Base-by-base conservation (phyloP, 2,329 filamentous ascomycete genomes). In the Fusarium protoensiforme region DNA sequence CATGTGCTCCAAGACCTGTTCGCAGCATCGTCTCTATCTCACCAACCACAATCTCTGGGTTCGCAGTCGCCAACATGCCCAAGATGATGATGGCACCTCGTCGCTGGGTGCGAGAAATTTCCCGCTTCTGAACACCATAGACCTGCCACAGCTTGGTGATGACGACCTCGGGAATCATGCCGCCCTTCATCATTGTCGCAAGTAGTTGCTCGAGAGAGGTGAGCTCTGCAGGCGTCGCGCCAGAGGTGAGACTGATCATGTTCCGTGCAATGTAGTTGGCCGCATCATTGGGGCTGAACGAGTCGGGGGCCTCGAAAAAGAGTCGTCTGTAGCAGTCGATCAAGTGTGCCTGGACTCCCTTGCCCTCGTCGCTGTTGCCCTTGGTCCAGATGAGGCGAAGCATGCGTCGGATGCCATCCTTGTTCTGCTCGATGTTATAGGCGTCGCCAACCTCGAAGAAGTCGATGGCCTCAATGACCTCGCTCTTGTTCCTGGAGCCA, bases 171-270 rank as follows among this genome's bases (percentile, higher is more conserved):
- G 94, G 92, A 71, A 99, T 92, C 81, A 95, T 89, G 16, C 94
- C 94, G 39, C 92, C 92, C 83, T 95, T 97, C 94, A 98, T 98
- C 96, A 99, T 99, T 0, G 95, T 98, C 71, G 94, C 94, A 8
- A 99, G 87, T 5, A 99, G 87, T 82, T 99, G 96, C 83, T 99
- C 96, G 10, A 99, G 87, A 54, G 95, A 98, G 0, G 96, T 99
- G 63, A 99, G 86, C 81, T 99, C 96, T 1, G 97, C 96, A 1
- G 96, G 94, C 0, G 96, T 97, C 1, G 96, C 95, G 31, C 95
- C 96, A 81, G 98, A 98, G 0, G 96, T 99, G 78, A 99, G 85
- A 87, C 95, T 98, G 83, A 98, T 98, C 96, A 99, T 99, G 83
- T 98, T 99, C 71, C 95, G 91, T 29, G 96, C 96, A 78, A 99